These are phyloP conservation scores for Rhododendron kiyosumense DNA, from an alignment of 148 eudicot species.

Conservation along the genomic window DNA sequence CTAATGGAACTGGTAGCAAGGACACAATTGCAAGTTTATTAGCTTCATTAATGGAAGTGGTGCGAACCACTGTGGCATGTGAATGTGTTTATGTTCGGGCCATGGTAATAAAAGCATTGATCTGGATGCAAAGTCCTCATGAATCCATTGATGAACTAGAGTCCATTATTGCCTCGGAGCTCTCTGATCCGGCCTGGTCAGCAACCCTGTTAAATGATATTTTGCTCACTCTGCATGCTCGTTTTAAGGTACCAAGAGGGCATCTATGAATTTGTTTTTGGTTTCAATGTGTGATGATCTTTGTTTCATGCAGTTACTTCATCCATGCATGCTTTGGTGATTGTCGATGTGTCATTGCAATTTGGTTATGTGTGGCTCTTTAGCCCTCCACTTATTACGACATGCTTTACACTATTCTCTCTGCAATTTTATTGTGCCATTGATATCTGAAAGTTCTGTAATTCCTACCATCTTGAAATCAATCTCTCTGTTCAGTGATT, in stretches of 20 bases:
- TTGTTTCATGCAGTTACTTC: background rate
- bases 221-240: slow-evolving; percentile 96
- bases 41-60: slow-evolving; percentile 98
- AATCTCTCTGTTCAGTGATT: background rate
- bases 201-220: slow-evolving; percentile 90
- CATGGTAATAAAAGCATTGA: slow-evolving; percentile 91
- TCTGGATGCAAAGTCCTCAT: slow-evolving; percentile 99
- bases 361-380: background rate
- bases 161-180: slow-evolving; percentile 95
- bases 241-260: slow-evolving; percentile 67
- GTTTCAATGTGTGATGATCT: background rate
- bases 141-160: slow-evolving; percentile 94
- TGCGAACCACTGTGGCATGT: slow-evolving; percentile 95
- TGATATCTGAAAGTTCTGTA: background rate
- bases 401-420: background rate
- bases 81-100: slow-evolving; percentile 99
- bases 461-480: background rate
- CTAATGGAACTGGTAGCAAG: slow-evolving; percentile 68
- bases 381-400: background rate
- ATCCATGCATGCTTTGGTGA: background rate
- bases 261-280: background rate
- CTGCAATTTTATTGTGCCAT: background rate
- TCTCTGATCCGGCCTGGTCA: slow-evolving; percentile 98
- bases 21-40: slow-evolving; percentile 88
- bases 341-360: background rate